Evolutionary conservation across 805 yeast species (phyloP).

Genomic region (Kuraishia molischiana): DNA sequence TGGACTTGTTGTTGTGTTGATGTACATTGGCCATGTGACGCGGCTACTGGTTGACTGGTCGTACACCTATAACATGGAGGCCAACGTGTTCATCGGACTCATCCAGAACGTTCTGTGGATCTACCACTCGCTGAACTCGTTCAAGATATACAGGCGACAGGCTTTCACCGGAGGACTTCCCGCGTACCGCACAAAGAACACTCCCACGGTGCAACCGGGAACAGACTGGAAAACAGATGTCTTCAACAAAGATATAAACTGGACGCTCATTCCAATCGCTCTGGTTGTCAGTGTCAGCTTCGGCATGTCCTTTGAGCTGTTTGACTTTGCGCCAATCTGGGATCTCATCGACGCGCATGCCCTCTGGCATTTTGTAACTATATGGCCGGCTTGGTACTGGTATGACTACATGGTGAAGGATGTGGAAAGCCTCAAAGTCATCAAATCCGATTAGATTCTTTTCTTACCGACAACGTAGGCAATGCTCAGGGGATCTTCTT

Average conservation of each 20-base stretch:
- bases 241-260: slow-evolving; percentile 17
- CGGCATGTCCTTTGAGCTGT: slow-evolving; percentile 86
- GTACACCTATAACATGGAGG: slow-evolving; percentile 89
- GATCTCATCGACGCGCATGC: slow-evolving; percentile 85
- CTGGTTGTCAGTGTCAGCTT: slow-evolving; percentile 42
- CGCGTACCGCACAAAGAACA: background rate
- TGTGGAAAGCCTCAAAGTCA: slow-evolving; percentile 18
- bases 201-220: background rate
- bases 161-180: background rate
- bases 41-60: slow-evolving; percentile 71
- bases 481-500: too few species aligned
- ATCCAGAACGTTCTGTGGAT: slow-evolving; percentile 57
- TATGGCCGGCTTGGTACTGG: slow-evolving; percentile 70
- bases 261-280: slow-evolving; percentile 42
- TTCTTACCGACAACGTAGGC: too few species aligned
- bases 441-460: slow-evolving; percentile 17
- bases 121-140: slow-evolving; percentile 22
- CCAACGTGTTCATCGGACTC: slow-evolving; percentile 72
- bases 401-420: slow-evolving; percentile 50
- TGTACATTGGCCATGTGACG: slow-evolving; percentile 56
- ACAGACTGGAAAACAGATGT: slow-evolving; percentile 14
- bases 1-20: slow-evolving; percentile 29
- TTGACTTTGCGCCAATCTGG: slow-evolving; percentile 73
- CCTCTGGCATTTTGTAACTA: slow-evolving; percentile 86
- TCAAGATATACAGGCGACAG: slow-evolving; percentile 10